Percentiles rank a stretch among this genome's conserved stretches.
These are phyloP conservation scores for Phaeoacremonium minimum DNA, from an alignment of 2,329 filamentous ascomycete genomes.

Conservation along the genomic window DNA sequence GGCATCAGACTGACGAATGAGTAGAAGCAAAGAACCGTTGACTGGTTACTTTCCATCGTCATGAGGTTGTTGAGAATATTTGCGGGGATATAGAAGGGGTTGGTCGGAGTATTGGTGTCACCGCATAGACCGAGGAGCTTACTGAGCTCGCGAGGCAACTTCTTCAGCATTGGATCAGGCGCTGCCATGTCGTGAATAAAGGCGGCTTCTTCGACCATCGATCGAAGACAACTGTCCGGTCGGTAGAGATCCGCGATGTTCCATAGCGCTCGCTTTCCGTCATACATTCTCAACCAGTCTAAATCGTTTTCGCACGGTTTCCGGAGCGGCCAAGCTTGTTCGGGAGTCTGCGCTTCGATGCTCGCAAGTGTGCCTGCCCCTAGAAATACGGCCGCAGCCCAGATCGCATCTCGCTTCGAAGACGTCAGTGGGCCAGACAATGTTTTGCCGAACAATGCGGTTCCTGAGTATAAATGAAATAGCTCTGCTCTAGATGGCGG, in stretches of 20 bases:
- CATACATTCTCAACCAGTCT: constrained; percentile 53
- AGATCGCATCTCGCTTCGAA: constrained; percentile 37
- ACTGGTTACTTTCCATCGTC: constrained; percentile 23
- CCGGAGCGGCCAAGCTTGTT: constrained; percentile 52
- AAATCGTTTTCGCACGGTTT: constrained; percentile 36
- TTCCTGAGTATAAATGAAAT: constrained; percentile 42
- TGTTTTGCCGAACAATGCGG: constrained; percentile 38
- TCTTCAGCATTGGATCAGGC: constrained; percentile 9
- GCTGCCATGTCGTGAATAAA: constrained; percentile 14
- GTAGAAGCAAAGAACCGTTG: constrained; percentile 39
- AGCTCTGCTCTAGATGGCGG: constrained; percentile 25
- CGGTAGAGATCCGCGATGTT: constrained; percentile 41
- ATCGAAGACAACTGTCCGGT: constrained; percentile 40
- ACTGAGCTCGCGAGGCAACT: constrained; percentile 25
- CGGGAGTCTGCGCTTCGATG: constrained; percentile 31
- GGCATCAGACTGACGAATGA: constrained; percentile 40
- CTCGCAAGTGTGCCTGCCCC: constrained; percentile 39
- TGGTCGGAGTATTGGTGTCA: constrained; percentile 11
- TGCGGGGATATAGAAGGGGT: constrained; percentile 25
- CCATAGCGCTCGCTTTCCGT: constrained; percentile 52
- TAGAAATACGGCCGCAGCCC: constrained; percentile 41
- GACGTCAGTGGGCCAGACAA: constrained; percentile 26
- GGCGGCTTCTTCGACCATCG: constrained; percentile 11
- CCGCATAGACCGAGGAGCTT: constrained; percentile 17
- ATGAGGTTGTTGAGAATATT: constrained; percentile 31